phyloP scores from a whole-genome alignment of 2,329 filamentous ascomycete species.

The Trichophyton verrucosum region DNA sequence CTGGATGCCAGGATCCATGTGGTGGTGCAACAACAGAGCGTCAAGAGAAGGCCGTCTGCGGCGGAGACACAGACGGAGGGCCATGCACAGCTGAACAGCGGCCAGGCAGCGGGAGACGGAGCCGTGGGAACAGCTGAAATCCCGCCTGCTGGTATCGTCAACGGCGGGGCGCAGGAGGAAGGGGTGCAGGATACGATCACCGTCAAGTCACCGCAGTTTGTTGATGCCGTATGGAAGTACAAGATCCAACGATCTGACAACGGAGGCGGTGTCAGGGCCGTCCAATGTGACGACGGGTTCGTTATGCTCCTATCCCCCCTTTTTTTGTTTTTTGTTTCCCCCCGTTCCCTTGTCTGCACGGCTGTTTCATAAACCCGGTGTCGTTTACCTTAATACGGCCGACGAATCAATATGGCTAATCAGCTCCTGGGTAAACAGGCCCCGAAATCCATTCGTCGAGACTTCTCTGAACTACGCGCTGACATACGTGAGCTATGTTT shows the following conservation, averaged over 20 bases:
- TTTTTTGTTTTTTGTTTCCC: no score
- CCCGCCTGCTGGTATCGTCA: background rate
- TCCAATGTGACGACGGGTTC: constrained; percentile 43
- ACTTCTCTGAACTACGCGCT: constrained; percentile 78
- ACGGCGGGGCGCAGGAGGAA: constrained; percentile 22
- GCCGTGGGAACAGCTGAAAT: constrained; percentile 7
- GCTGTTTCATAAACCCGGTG: constrained; percentile 46
- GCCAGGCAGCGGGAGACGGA: background rate
- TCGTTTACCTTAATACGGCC: background rate
- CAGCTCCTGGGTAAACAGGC: constrained; percentile 23
- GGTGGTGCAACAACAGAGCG: constrained; percentile 40
- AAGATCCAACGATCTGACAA: constrained; percentile 57
- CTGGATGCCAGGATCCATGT: constrained; percentile 53
- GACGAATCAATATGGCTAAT: background rate
- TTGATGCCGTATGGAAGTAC: constrained; percentile 78
- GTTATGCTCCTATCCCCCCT: constrained; percentile 3
- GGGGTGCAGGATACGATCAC: constrained; percentile 51
- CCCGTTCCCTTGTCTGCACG: constrained; percentile 46
- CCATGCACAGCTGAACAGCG: background rate
- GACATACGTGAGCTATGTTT: constrained; percentile 54
- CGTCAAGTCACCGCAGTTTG: constrained; percentile 85
- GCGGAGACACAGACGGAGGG: constrained; percentile 12
- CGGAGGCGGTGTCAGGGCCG: constrained; percentile 67
- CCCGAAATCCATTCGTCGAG: constrained; percentile 77
- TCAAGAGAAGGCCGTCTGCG: constrained; percentile 21